Conservation (phyloP, 2,329 filamentous ascomycete genomes). For the Fusarium sp. region DNA sequence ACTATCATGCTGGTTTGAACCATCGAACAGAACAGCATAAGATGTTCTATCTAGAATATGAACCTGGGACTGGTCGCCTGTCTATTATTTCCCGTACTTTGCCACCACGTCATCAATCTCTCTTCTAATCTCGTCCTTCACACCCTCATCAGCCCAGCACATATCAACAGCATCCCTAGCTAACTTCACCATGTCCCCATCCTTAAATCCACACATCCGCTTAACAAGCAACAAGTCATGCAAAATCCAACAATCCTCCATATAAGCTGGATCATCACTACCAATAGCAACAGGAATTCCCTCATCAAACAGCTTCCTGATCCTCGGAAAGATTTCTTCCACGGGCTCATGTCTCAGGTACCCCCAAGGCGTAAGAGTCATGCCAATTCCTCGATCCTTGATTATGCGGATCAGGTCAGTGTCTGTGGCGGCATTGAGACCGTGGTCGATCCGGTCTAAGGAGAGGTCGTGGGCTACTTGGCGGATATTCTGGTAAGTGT, state of each 20-base stretch:
- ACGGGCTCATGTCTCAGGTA: slow-evolving; percentile 35
- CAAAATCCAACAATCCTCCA: slow-evolving; percentile 67
- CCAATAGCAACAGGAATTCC: slow-evolving; percentile 76
- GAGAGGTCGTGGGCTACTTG: slow-evolving; percentile 63
- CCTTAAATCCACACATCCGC: slow-evolving; percentile 16
- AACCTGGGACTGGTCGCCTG: too few relatives aligned
- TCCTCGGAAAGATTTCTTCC: slow-evolving; percentile 61
- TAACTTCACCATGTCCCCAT: slow-evolving; percentile 55
- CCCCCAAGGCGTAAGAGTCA: slow-evolving; percentile 73
- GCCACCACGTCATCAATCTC: background rate
- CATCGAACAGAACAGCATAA: background rate
- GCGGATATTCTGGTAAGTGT: slow-evolving; percentile 62
- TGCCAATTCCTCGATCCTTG: slow-evolving; percentile 64
- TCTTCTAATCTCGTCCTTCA: background rate
- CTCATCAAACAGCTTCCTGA: slow-evolving; percentile 65
- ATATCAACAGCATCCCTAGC: slow-evolving; percentile 57
- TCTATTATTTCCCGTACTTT: background rate
- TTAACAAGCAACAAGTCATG: slow-evolving; percentile 50
- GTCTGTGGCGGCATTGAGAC: slow-evolving; percentile 72
- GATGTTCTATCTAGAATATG: too few relatives aligned
- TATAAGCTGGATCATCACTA: slow-evolving; percentile 78
- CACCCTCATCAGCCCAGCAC: slow-evolving; percentile 53
- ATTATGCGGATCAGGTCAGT: slow-evolving; percentile 66
- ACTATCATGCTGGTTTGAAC: slow-evolving; percentile 15
- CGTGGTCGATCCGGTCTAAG: slow-evolving; percentile 76